Conservation (phyloP, 108 stramenopile genomes). For the Aurantiochytrium sp. region DNA sequence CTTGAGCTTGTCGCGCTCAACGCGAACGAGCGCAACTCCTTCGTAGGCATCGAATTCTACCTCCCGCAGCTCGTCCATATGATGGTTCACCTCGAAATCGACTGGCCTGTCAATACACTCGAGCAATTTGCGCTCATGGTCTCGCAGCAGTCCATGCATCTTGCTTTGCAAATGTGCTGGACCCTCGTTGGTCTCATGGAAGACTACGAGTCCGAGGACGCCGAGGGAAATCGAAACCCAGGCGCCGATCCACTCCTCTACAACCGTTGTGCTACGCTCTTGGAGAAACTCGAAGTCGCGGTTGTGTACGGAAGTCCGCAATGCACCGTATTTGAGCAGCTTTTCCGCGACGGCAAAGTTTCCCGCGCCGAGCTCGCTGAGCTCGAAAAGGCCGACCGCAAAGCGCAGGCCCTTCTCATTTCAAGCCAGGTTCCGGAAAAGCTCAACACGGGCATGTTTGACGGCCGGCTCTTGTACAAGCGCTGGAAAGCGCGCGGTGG, state of each 20-base stretch:
- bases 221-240: constrained; percentile 70
- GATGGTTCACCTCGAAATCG: constrained; percentile 94
- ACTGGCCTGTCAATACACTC: constrained; percentile 82
- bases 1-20: constrained; percentile 82
- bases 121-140: constrained; percentile 90
- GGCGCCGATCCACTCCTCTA: constrained; percentile 76
- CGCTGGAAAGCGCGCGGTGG: constrained; percentile 46
- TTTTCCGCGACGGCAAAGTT: constrained; percentile 81
- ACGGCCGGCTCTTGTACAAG: constrained; percentile 69
- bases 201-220: constrained; percentile 90
- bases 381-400: constrained; percentile 79
- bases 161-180: constrained; percentile 92
- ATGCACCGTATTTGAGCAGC: constrained; percentile 63
- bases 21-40: constrained; percentile 84
- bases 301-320: constrained; percentile 77
- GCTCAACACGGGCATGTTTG: constrained; percentile 38
- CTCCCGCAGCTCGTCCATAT: constrained; percentile 97
- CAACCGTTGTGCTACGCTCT: constrained; percentile 78
- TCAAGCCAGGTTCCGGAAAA: constrained; percentile 28
- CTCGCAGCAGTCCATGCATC: constrained; percentile 90
- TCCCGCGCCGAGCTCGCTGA: constrained; percentile 67
- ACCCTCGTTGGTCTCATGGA: constrained; percentile 92
- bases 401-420: constrained; percentile 78
- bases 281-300: constrained; percentile 82
- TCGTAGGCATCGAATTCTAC: constrained; percentile 97